These are phyloP conservation scores for Salix brachista DNA, from an alignment of 345 rosid genomes.

Conservation along the genomic window DNA sequence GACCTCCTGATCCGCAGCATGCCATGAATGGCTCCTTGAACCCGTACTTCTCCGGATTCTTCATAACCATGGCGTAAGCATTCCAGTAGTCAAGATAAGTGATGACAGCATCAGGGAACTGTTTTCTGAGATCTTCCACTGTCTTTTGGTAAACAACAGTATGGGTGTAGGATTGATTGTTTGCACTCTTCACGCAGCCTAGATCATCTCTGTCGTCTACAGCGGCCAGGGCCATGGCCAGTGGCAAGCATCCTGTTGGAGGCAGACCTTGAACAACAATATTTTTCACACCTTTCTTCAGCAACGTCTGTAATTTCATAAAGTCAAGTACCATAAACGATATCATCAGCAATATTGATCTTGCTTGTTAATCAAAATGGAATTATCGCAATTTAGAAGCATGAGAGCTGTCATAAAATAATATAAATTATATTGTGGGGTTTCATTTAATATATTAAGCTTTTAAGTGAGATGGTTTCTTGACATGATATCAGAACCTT, in stretches of 20 bases:
- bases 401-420: background rate
- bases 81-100: conserved; percentile 74
- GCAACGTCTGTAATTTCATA: conserved; percentile 44
- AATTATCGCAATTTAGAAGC: background rate
- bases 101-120: conserved; percentile 55
- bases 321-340: background rate
- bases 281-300: conserved; percentile 67
- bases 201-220: conserved; percentile 61
- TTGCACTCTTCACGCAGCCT: conserved; percentile 71
- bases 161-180: conserved; percentile 51
- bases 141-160: conserved; percentile 44
- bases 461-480: too few relatives aligned
- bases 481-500: too few relatives aligned
- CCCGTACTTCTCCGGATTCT: conserved; percentile 47
- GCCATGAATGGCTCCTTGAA: conserved; percentile 68
- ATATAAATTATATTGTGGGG: too few relatives aligned
- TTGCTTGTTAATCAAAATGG: background rate
- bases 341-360: background rate
- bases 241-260: conserved; percentile 67
- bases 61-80: conserved; percentile 55
- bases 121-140: conserved; percentile 47
- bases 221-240: conserved; percentile 53
- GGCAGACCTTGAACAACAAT: conserved; percentile 82
- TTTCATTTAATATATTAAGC: rapidly evolving
- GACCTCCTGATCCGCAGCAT: conserved; percentile 76